phyloP scores from a whole-genome alignment of 2,329 filamentous ascomycete species.

The Calonectria ilicicola region DNA sequence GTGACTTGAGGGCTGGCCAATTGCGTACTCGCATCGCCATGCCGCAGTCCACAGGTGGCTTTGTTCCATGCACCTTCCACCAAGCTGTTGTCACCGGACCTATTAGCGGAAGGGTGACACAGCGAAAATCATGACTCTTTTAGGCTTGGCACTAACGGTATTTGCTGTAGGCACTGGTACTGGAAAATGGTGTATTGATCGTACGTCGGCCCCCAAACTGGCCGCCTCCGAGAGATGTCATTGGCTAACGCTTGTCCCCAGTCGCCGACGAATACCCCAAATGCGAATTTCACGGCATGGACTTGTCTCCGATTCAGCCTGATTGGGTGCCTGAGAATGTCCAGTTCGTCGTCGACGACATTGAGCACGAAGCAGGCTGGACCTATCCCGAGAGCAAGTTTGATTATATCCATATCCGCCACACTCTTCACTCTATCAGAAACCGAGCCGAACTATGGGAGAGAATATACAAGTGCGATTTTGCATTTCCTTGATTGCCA shows the following conservation, averaged over 20 bases:
- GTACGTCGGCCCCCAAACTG: slow-evolving; percentile 49
- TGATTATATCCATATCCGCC: slow-evolving; percentile 63
- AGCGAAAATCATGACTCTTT: not conserved
- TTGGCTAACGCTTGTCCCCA: slow-evolving; percentile 39
- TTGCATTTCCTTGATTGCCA: not conserved
- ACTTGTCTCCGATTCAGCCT: slow-evolving; percentile 65
- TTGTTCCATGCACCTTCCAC: not conserved
- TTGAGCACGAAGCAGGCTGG: slow-evolving; percentile 64
- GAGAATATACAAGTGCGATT: slow-evolving; percentile 55
- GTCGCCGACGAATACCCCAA: slow-evolving; percentile 62
- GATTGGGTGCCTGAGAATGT: slow-evolving; percentile 64
- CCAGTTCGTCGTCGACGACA: slow-evolving; percentile 64
- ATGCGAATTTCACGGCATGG: slow-evolving; percentile 59
- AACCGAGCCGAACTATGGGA: slow-evolving; percentile 55
- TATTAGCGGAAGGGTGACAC: not conserved
- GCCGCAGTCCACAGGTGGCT: not conserved
- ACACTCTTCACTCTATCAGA: slow-evolving; percentile 58
- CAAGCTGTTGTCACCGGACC: not conserved
- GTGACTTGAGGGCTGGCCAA: not conserved
- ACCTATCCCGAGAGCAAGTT: slow-evolving; percentile 57
- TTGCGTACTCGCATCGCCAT: not conserved
- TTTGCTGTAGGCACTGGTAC: slow-evolving; percentile 59
- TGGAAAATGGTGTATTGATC: slow-evolving; percentile 63
- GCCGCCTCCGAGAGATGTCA: not conserved
- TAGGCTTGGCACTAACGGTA: not conserved